Conservation (phyloP, 164 flowering plant genomes). For the Vitis amurensis region DNA sequence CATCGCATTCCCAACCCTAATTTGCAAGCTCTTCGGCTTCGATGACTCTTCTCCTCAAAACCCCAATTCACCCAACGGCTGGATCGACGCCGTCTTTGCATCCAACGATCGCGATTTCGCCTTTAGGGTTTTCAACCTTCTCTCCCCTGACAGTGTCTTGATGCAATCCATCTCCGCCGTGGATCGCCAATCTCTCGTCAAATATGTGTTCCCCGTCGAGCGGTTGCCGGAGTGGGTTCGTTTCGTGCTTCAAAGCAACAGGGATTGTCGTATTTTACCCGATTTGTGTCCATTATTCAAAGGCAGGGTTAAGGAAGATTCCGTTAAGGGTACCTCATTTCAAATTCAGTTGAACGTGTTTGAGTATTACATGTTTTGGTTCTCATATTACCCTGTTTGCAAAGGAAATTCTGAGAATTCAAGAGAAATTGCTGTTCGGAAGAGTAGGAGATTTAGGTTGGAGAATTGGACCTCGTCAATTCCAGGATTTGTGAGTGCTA, state of each 20-base stretch:
- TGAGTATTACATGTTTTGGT: slow-evolving; percentile 88
- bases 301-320: slow-evolving; percentile 50
- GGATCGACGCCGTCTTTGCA: slow-evolving; percentile 53
- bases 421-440: slow-evolving; percentile 20
- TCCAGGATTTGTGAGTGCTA: slow-evolving; percentile 39
- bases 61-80: slow-evolving; percentile 29
- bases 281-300: slow-evolving; percentile 66
- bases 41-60: slow-evolving; percentile 28
- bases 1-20: slow-evolving; percentile 67
- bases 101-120: slow-evolving; percentile 45
- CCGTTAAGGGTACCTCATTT: slow-evolving; percentile 32
- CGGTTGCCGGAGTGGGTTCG: slow-evolving; percentile 81
- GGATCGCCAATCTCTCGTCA: slow-evolving; percentile 64
- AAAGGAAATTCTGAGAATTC: slow-evolving; percentile 49
- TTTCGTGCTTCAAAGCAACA: slow-evolving; percentile 43
- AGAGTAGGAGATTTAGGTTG: slow-evolving; percentile 41
- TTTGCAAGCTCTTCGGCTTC: slow-evolving; percentile 77
- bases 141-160: slow-evolving; percentile 62
- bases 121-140: slow-evolving; percentile 44
- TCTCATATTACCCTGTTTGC: slow-evolving; percentile 84
- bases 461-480: slow-evolving; percentile 75
- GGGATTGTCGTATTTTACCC: slow-evolving; percentile 38
- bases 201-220: slow-evolving; percentile 75
- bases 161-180: slow-evolving; percentile 53
- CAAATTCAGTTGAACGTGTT: slow-evolving; percentile 78